These are phyloP conservation scores for Hypoxylon cercidicola DNA, from an alignment of 495 filamentous ascomycete species.

Conservation along the genomic window DNA sequence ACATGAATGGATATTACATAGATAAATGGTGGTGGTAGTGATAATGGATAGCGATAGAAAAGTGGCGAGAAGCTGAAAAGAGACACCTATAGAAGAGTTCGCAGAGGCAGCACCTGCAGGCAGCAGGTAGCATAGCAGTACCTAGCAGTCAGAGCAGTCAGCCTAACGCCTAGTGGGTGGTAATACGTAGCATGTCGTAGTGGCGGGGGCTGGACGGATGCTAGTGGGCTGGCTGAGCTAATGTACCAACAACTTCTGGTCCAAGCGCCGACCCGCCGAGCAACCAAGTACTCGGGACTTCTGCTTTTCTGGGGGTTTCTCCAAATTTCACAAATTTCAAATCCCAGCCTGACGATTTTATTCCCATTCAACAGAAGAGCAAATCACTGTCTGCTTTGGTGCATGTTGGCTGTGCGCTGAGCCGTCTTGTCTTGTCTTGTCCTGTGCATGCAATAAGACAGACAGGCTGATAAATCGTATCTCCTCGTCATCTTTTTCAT, in stretches of 20 bases:
- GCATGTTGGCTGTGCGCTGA: conserved; percentile 40
- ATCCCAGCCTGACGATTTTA: conserved; percentile 48
- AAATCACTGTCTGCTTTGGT: conserved; percentile 47
- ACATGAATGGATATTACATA: conserved; percentile 44
- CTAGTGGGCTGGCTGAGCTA: background rate
- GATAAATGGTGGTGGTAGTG: conserved; percentile 12
- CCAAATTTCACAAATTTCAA: conserved; percentile 47
- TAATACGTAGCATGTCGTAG: conserved; percentile 10
- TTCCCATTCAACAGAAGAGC: conserved; percentile 30
- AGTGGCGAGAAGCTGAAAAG: no score
- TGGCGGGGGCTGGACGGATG: conserved; percentile 4
- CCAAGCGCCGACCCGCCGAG: conserved; percentile 25
- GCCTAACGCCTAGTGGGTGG: background rate
- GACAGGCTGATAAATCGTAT: conserved; percentile 36
- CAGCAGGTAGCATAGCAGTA: conserved; percentile 1
- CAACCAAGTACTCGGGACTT: conserved; percentile 43
- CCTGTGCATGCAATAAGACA: conserved; percentile 26
- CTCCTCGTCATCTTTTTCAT: conserved; percentile 39
- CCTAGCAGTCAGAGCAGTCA: no score
- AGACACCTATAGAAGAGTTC: background rate
- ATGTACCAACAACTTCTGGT: conserved; percentile 27
- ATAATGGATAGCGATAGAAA: conserved; percentile 1
- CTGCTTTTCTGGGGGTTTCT: conserved; percentile 32
- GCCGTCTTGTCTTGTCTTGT: conserved; percentile 12
- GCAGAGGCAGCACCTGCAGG: background rate